Percentiles rank a stretch among this genome's conserved stretches.
These are phyloP conservation scores for Pythium insidiosum DNA, from an alignment of 352 stramenopile genomes.

Conservation along the genomic window DNA sequence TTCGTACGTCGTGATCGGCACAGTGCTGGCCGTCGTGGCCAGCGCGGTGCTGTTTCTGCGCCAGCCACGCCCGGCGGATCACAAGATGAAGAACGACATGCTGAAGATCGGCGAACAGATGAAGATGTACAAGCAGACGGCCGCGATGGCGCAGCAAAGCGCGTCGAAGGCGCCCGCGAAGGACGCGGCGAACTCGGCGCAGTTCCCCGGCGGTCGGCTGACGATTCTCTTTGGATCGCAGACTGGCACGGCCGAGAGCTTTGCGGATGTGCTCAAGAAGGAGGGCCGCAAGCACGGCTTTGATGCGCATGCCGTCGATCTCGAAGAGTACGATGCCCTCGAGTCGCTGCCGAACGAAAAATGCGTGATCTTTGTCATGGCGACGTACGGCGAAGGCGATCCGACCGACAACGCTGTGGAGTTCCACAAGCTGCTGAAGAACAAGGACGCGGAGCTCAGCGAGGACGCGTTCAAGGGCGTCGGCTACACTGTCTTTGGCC, in stretches of 20 bases:
- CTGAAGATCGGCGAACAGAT: constrained; percentile 70
- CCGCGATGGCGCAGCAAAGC: constrained; percentile 15
- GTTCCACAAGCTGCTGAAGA: constrained; percentile 91
- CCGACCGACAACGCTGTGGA: constrained; percentile 95
- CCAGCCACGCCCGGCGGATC: constrained; percentile 41
- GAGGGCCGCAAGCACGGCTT: constrained; percentile 87
- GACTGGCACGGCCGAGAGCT: constrained; percentile 96
- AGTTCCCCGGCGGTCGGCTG: constrained; percentile 63
- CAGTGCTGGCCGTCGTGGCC: constrained; percentile 55
- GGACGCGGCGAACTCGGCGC: not conserved
- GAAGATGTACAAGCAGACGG: constrained; percentile 71
- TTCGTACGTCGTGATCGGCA: constrained; percentile 61
- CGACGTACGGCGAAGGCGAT: constrained; percentile 98
- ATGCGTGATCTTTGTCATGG: constrained; percentile 92
- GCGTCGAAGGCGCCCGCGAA: not conserved
- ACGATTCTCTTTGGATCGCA: constrained; percentile 96
- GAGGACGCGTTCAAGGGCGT: constrained; percentile 44
- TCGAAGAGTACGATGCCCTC: constrained; percentile 92
- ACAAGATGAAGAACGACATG: constrained; percentile 51
- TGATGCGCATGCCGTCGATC: constrained; percentile 83
- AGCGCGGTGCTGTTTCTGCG: constrained; percentile 55
- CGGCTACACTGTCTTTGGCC: constrained; percentile 94
- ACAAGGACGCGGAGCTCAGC: constrained; percentile 26
- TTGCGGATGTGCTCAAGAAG: constrained; percentile 91
- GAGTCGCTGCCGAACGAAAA: constrained; percentile 29